These are phyloP conservation scores for Neurospora sp. DNA, from an alignment of 2,329 filamentous ascomycete genomes.

Conservation along the genomic window DNA sequence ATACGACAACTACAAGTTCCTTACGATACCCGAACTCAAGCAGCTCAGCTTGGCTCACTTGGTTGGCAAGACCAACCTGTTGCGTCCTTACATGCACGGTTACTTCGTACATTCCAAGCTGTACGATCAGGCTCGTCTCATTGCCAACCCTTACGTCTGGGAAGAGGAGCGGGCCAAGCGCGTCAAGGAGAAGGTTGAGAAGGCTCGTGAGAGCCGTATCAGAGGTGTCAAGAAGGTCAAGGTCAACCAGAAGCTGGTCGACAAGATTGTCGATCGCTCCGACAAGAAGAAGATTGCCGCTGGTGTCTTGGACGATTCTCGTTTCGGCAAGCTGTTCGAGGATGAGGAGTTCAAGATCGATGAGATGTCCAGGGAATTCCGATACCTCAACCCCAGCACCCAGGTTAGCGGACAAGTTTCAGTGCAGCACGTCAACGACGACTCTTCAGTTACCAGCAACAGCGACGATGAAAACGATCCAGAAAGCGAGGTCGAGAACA, in stretches of 20 bases:
- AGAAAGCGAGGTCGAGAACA: conserved; percentile 30
- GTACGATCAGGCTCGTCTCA: conserved; percentile 89
- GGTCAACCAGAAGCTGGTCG: conserved; percentile 77
- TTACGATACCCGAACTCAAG: conserved; percentile 78
- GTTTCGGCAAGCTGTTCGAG: conserved; percentile 83
- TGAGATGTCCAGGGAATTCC: conserved; percentile 80
- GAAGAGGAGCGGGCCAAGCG: conserved; percentile 87
- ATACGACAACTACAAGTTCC: conserved; percentile 99
- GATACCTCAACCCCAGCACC: conserved; percentile 81
- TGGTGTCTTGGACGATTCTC: conserved; percentile 69
- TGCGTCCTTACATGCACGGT: conserved; percentile 97
- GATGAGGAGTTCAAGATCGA: conserved; percentile 90
- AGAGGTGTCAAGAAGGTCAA: conserved; percentile 95
- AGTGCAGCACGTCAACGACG: conserved; percentile 39
- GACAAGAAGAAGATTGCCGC: conserved; percentile 51
- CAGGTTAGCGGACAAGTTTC: conserved; percentile 31
- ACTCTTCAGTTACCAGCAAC: conserved; percentile 24
- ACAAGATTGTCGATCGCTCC: conserved; percentile 60
- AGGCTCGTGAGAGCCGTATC: conserved; percentile 91
- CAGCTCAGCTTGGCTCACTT: conserved; percentile 80
- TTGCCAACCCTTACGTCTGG: conserved; percentile 88
- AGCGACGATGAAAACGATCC: conserved; percentile 32
- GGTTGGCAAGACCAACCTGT: conserved; percentile 77
- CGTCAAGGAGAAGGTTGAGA: conserved; percentile 90
- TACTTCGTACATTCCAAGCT: conserved; percentile 94